These are phyloP conservation scores for Sphagnum tenellum DNA, from an alignment of 225 moss, liverwort and hornwort genomes.

Conservation along the genomic window DNA sequence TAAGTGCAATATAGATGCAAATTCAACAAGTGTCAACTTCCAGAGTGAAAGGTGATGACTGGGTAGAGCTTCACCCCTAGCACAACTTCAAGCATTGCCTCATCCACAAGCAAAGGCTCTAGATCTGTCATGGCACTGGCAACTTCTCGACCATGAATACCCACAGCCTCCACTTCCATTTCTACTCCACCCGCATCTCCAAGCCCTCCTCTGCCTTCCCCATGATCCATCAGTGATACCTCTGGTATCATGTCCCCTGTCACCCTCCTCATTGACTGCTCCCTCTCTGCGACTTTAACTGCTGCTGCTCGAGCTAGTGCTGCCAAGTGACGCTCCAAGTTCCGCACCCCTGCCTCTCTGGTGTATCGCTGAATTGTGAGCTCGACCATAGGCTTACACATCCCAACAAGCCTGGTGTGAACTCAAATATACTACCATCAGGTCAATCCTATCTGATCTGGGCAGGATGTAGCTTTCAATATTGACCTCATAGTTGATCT, in stretches of 20 bases:
- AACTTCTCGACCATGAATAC: slow-evolving; percentile 14
- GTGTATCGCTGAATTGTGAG: slow-evolving; percentile 51
- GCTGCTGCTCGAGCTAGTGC: slow-evolving; percentile 54
- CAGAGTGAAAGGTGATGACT: too few relatives aligned
- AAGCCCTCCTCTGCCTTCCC: slow-evolving; percentile 28
- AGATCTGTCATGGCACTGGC: slow-evolving; percentile 12
- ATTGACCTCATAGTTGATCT: too few relatives aligned
- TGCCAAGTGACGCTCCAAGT: slow-evolving; percentile 42
- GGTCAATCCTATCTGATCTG: too few relatives aligned
- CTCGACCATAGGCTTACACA: slow-evolving; percentile 32
- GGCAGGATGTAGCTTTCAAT: too few relatives aligned
- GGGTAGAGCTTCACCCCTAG: slow-evolving; percentile 30
- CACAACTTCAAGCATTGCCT: slow-evolving; percentile 34
- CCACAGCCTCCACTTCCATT: slow-evolving; percentile 34
- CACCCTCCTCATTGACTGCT: slow-evolving; percentile 18
- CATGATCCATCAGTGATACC: slow-evolving; percentile 22
- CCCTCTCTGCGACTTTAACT: slow-evolving; percentile 50
- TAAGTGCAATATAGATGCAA: too few relatives aligned
- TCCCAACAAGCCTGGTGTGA: not conserved
- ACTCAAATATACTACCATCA: too few relatives aligned
- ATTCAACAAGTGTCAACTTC: too few relatives aligned
- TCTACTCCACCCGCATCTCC: slow-evolving; percentile 30
- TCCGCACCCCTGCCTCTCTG: slow-evolving; percentile 57
- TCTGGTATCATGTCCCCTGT: slow-evolving; percentile 15
- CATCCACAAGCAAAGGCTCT: slow-evolving; percentile 45